phyloP scores from a whole-genome alignment of 2,329 filamentous ascomycete genomes.

The Aureobasidium sp. region DNA sequence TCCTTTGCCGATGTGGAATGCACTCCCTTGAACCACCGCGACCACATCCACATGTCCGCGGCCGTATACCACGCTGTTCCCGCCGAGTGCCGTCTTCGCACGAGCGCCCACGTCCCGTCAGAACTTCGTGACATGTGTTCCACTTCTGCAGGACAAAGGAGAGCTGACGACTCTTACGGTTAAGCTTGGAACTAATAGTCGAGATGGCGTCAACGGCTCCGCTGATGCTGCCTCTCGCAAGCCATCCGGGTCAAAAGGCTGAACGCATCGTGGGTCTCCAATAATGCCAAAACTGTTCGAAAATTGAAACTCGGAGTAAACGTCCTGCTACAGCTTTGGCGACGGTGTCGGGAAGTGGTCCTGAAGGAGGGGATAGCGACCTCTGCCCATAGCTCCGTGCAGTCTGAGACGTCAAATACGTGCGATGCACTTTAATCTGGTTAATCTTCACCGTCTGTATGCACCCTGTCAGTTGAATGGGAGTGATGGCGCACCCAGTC shows the following conservation, averaged over 20 bases:
- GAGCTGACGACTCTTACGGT: neutral
- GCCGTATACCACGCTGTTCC: slow-evolving; percentile 17
- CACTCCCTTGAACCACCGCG: slow-evolving; percentile 16
- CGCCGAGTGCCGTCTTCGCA: neutral
- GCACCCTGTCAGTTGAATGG: neutral
- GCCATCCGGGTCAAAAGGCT: slow-evolving; percentile 8
- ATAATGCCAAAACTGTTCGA: neutral
- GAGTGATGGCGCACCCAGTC: neutral
- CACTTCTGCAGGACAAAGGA: slow-evolving; percentile 7
- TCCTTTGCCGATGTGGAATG: slow-evolving; percentile 1
- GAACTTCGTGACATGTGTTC: neutral
- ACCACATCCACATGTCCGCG: neutral
- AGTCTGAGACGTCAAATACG: neutral
- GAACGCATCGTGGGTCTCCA: neutral
- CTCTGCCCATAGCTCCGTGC: neutral
- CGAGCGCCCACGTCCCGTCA: neutral
- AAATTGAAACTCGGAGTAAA: slow-evolving; percentile 5
- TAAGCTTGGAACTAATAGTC: slow-evolving; percentile 11
- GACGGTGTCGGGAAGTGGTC: neutral
- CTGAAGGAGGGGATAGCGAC: neutral
- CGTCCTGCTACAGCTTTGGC: neutral
- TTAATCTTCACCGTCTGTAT: neutral
- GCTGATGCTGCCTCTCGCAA: neutral
- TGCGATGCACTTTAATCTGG: neutral
- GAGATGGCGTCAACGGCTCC: slow-evolving; percentile 10